Evolutionary conservation across 345 rosid genomes (phyloP).

Genomic region (Erucastrum elatum): DNA sequence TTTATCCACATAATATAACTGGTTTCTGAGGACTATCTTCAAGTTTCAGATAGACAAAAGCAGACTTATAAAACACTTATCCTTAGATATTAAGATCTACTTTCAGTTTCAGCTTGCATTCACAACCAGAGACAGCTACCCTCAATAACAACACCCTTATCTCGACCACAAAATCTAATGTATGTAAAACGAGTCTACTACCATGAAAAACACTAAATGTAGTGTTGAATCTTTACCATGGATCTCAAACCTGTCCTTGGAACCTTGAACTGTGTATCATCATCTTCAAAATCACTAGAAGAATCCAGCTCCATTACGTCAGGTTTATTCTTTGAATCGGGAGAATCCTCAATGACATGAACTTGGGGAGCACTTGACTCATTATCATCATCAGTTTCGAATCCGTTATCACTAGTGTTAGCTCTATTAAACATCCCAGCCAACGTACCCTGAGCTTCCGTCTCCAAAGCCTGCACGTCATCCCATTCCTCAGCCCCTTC

Average conservation of each 20-base stretch:
- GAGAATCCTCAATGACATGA: slow-evolving; percentile 55
- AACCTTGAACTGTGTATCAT: slow-evolving; percentile 29
- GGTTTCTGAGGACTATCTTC: not conserved
- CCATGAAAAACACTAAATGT: slow-evolving; percentile 18
- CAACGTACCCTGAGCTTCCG: slow-evolving; percentile 77
- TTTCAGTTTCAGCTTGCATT: not conserved
- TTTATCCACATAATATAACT: not conserved
- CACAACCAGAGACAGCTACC: not conserved
- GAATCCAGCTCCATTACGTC: slow-evolving; percentile 60
- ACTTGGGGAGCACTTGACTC: slow-evolving; percentile 31
- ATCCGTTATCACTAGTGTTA: slow-evolving; percentile 14
- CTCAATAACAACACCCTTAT: not conserved
- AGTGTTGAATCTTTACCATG: slow-evolving; percentile 43
- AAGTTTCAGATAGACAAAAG: not conserved
- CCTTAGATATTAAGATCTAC: not conserved
- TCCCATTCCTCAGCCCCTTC: slow-evolving; percentile 86
- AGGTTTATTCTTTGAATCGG: slow-evolving; percentile 41
- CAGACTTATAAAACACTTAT: not conserved
- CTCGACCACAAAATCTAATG: not conserved
- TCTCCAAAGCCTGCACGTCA: slow-evolving; percentile 64
- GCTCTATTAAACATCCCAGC: slow-evolving; percentile 51
- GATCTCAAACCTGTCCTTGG: slow-evolving; percentile 37
- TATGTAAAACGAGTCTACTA: not conserved
- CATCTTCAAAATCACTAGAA: slow-evolving; percentile 53
- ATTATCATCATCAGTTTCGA: slow-evolving; percentile 16